phyloP scores from a whole-genome alignment of 768 basidiomycete species.

The Lanmaoa pseudosensibilis region DNA sequence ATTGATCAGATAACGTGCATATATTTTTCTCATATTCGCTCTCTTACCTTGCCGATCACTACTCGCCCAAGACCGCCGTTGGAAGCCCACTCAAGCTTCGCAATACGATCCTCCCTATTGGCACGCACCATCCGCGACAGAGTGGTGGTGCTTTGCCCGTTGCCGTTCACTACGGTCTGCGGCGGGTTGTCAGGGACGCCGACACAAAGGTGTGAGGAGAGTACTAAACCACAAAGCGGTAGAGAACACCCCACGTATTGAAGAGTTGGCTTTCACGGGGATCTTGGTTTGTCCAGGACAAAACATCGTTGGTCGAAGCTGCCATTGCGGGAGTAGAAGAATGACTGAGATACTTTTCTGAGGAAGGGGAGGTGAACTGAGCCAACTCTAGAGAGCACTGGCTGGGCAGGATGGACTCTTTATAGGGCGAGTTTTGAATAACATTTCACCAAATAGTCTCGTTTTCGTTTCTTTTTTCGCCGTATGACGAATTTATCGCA shows the following conservation, averaged over 20 bases:
- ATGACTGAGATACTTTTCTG: constrained; percentile 34
- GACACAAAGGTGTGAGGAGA: constrained; percentile 15
- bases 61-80: constrained; percentile 84
- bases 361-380: constrained; percentile 32
- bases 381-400: constrained; percentile 24
- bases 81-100: constrained; percentile 83
- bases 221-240: constrained; percentile 69
- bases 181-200: constrained; percentile 26
- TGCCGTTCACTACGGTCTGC: constrained; percentile 64
- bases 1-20: constrained; percentile 27
- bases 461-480: constrained; percentile 38
- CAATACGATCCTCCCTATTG: constrained; percentile 85
- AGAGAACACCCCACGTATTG: constrained; percentile 77
- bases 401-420: constrained; percentile 37
- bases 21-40: constrained; percentile 8
- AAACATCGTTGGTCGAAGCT: constrained; percentile 60
- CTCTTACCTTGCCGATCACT: constrained; percentile 75
- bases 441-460: constrained; percentile 48
- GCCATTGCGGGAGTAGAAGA: constrained; percentile 45
- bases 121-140: constrained; percentile 79
- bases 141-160: constrained; percentile 71
- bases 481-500: constrained; percentile 63
- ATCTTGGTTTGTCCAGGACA: constrained; percentile 87
- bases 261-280: constrained; percentile 82
- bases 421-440: constrained; percentile 51